A percentile compares a stretch with the other conserved stretches of the same genome.
phyloP scores from a whole-genome alignment of 345 rosid genomes.

The Brassica rapa region DNA sequence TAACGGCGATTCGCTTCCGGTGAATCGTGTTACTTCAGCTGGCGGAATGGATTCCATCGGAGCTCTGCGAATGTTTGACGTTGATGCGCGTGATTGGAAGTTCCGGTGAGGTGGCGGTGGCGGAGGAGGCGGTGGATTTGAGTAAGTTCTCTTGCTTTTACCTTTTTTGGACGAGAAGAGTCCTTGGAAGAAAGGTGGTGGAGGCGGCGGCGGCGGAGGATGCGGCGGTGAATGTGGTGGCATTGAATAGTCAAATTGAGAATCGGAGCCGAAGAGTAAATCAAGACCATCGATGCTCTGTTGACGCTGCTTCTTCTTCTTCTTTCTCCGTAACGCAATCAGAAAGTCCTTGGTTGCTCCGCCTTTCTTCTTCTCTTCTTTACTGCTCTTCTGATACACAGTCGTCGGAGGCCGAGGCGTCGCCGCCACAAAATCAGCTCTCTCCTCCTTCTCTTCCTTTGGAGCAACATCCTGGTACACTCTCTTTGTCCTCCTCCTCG shows the following conservation, averaged over 20 bases:
- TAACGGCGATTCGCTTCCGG: slow-evolving; percentile 59
- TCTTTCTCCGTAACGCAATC: slow-evolving; percentile 51
- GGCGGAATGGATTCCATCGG: slow-evolving; percentile 34
- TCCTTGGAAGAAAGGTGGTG: slow-evolving; percentile 55
- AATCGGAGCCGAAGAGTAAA: slow-evolving; percentile 49
- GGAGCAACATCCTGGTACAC: slow-evolving; percentile 33
- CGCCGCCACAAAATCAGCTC: slow-evolving; percentile 18
- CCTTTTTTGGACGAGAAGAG: slow-evolving; percentile 67
- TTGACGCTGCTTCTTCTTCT: slow-evolving; percentile 79
- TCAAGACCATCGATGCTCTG: slow-evolving; percentile 80
- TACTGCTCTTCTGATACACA: slow-evolving; percentile 27
- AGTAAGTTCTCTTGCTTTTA: slow-evolving; percentile 48
- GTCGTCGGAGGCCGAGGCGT: slow-evolving; percentile 14
- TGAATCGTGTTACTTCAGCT: slow-evolving; percentile 37
- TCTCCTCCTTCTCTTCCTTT: slow-evolving; percentile 33
- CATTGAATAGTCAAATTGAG: too few relatives aligned
- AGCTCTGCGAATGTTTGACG: slow-evolving; percentile 33
- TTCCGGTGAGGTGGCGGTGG: slow-evolving; percentile 34
- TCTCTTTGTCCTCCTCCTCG: slow-evolving; percentile 32
- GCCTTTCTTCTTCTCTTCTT: slow-evolving; percentile 60
- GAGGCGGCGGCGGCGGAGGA: slow-evolving; percentile 53
- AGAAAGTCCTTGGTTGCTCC: slow-evolving; percentile 63
- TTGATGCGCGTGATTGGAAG: slow-evolving; percentile 43
- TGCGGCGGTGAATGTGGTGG: slow-evolving; percentile 54
- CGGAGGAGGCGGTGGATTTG: slow-evolving; percentile 56